Percentiles rank a stretch among this genome's conserved stretches.
Conservation (phyloP, 1,284 basidiomycete genomes). For the Trametes hirsuta region DNA sequence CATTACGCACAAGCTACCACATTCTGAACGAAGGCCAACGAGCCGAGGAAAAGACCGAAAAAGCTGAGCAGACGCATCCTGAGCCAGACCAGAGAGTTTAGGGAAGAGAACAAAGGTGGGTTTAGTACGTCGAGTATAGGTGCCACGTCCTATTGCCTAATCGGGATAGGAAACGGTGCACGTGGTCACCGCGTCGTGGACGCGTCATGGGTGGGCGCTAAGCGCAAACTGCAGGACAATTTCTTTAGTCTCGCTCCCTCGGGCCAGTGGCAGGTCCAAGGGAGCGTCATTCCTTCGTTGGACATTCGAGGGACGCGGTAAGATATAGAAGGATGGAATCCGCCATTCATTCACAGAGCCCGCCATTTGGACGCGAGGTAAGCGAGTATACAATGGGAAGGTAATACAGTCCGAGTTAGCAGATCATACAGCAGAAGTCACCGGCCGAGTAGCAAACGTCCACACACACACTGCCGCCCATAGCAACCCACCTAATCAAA, state of each 20-base stretch:
- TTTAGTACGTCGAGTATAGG: conserved; percentile 2
- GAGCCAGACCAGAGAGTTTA: conserved; percentile 25
- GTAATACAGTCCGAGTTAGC: not conserved
- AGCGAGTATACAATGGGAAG: not conserved
- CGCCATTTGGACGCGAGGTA: not conserved
- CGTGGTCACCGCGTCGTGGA: conserved; percentile 23
- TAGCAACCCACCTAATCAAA: not conserved
- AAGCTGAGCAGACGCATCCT: conserved; percentile 35
- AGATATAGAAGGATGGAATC: no score
- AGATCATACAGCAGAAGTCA: conserved; percentile 10
- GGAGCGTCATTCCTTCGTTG: no score
- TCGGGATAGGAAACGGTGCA: conserved; percentile 10
- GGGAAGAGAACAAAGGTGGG: conserved; percentile 16
- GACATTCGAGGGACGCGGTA: no score
- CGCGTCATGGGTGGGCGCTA: not conserved
- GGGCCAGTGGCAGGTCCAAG: no score
- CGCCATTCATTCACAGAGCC: no score
- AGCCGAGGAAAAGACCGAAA: conserved; percentile 30
- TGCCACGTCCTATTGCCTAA: conserved; percentile 26
- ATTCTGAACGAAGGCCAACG: conserved; percentile 30
- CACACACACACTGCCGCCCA: conserved; percentile 7
- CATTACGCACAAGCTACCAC: conserved; percentile 29
- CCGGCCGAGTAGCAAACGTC: not conserved
- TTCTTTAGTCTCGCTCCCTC: no score
- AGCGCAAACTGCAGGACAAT: not conserved